Conservation (phyloP, 1,139 yeast genomes). For the Hyphopichia pseudoburtonii region DNA sequence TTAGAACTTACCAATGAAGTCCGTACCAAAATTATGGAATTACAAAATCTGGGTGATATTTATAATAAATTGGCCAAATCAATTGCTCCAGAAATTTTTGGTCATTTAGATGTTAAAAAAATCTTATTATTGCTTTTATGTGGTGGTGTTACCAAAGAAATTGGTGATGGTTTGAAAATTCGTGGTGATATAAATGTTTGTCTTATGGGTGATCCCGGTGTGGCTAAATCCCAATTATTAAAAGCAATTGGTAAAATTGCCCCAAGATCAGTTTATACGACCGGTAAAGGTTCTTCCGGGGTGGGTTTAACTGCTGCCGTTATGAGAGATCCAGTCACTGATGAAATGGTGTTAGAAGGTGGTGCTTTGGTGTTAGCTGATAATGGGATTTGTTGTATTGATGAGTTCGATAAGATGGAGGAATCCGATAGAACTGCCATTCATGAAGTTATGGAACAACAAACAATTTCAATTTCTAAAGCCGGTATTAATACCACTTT, state of each 20-base stretch:
- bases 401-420: conserved; percentile 99
- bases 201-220: conserved; percentile 99
- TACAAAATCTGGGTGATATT: conserved; percentile 60
- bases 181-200: conserved; percentile 97
- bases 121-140: conserved; percentile 79
- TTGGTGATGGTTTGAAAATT: conserved; percentile 95
- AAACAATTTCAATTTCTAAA: conserved; percentile 93
- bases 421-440: conserved; percentile 96
- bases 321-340: conserved; percentile 97
- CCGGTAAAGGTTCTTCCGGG: conserved; percentile 98
- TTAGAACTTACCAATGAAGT: conserved; percentile 59
- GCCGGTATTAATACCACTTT: conserved; percentile 97
- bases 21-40: conserved; percentile 51
- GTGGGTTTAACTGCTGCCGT: conserved; percentile 99
- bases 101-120: conserved; percentile 91
- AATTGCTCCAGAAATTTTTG: conserved; percentile 97
- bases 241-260: conserved; percentile 92
- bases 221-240: conserved; percentile 94
- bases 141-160: conserved; percentile 93
- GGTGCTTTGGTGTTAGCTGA: conserved; percentile 98
- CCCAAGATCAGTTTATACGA: conserved; percentile 96
- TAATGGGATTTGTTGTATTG: conserved; percentile 97
- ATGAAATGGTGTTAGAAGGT: conserved; percentile 97
- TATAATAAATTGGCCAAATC: conserved; percentile 82
- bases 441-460: conserved; percentile 99